Percentiles rank a stretch among this genome's conserved stretches.
These are phyloP conservation scores for Lyophyllum atratum DNA, from an alignment of 768 basidiomycete genomes.

Conservation along the genomic window DNA sequence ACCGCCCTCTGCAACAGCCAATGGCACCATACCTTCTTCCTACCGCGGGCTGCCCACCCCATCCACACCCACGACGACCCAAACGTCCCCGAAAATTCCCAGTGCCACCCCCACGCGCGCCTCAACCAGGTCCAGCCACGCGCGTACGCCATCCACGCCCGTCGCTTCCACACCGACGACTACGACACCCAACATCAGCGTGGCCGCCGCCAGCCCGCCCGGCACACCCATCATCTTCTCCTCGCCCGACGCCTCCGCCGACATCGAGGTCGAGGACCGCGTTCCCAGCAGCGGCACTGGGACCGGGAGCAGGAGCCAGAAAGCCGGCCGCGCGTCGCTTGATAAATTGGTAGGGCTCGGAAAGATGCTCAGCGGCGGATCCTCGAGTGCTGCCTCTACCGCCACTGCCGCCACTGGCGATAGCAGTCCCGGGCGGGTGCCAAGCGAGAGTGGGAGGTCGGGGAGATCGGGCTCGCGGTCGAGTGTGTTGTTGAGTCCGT, in stretches of 20 bases:
- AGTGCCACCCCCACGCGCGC: constrained; percentile 5
- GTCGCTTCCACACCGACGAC: background rate
- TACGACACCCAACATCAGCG: constrained; percentile 33
- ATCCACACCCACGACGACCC: background rate
- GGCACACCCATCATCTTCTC: constrained; percentile 30
- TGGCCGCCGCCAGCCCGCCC: constrained; percentile 40
- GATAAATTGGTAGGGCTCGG: constrained; percentile 74
- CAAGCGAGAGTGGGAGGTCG: constrained; percentile 37
- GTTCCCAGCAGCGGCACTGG: constrained; percentile 3
- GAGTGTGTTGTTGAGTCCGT: constrained; percentile 27
- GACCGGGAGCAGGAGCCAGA: constrained; percentile 48
- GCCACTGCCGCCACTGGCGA: constrained; percentile 13
- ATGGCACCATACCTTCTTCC: background rate
- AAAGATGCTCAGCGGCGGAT: constrained; percentile 63
- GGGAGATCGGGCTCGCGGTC: constrained; percentile 15
- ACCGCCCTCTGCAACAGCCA: constrained; percentile 7
- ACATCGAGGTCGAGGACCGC: constrained; percentile 12
- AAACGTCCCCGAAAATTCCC: constrained; percentile 4
- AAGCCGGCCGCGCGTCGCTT: constrained; percentile 67
- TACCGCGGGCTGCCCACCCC: background rate
- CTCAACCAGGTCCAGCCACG: background rate
- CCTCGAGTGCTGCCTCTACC: constrained; percentile 27
- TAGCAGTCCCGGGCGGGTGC: constrained; percentile 28
- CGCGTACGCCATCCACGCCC: constrained; percentile 12
- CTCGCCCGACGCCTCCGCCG: background rate